Percentiles rank a stretch among this genome's conserved stretches.
These are phyloP conservation scores for Ogataea wickerhamii DNA, from an alignment of 805 yeast genomes.

Conservation along the genomic window DNA sequence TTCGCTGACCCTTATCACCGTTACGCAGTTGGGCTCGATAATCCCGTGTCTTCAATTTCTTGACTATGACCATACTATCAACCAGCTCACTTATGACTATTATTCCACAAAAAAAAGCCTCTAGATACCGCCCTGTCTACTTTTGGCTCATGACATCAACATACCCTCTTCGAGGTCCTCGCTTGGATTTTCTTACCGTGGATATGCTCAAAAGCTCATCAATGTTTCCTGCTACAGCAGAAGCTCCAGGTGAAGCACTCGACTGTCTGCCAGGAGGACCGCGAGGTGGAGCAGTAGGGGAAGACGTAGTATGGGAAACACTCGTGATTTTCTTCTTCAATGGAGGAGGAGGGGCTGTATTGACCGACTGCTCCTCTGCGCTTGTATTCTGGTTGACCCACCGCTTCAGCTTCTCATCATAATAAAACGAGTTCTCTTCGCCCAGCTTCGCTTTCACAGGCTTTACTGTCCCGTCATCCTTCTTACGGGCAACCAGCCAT, in stretches of 20 bases:
- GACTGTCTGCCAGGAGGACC: slow-evolving; percentile 2
- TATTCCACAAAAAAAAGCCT: slow-evolving; percentile 10
- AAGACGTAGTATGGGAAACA: slow-evolving; percentile 33
- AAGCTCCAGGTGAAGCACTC: background rate
- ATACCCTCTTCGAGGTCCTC: slow-evolving; percentile 56
- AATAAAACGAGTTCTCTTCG: slow-evolving; percentile 66
- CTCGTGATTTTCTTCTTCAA: slow-evolving; percentile 44
- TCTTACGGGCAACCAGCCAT: slow-evolving; percentile 58
- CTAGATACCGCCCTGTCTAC: background rate
- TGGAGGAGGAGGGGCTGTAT: slow-evolving; percentile 69
- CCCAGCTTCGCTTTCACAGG: slow-evolving; percentile 86
- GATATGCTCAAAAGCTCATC: slow-evolving; percentile 30
- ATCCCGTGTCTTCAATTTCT: slow-evolving; percentile 18
- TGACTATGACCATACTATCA: slow-evolving; percentile 6
- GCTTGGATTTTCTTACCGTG: slow-evolving; percentile 42
- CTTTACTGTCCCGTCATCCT: slow-evolving; percentile 59
- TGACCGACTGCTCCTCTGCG: slow-evolving; percentile 57
- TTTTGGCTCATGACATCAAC: slow-evolving; percentile 57
- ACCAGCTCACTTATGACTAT: slow-evolving; percentile 12
- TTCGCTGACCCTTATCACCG: slow-evolving; percentile 9
- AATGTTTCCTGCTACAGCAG: slow-evolving; percentile 14
- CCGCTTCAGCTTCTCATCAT: slow-evolving; percentile 77
- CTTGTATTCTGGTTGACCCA: slow-evolving; percentile 78
- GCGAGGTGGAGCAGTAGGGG: slow-evolving; percentile 28
- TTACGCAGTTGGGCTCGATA: slow-evolving; percentile 16